phyloP scores from a whole-genome alignment of 2,329 filamentous ascomycete species.

The Nectriaceae sp. region DNA sequence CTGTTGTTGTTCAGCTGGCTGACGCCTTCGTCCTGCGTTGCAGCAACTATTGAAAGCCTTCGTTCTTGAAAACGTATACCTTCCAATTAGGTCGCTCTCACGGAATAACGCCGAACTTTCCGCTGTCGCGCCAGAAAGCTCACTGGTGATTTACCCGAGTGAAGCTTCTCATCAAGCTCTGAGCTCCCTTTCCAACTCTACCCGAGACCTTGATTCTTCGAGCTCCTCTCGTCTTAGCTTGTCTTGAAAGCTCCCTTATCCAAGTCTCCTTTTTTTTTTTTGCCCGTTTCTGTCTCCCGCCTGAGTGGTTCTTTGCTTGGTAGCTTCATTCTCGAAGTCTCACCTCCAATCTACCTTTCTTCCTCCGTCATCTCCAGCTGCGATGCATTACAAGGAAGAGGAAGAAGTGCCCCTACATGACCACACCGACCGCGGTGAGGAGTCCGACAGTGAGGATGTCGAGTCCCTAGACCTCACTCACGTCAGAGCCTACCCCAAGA shows the following conservation, averaged over 20 bases:
- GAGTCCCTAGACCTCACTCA: conserved; percentile 18
- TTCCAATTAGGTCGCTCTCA: background rate
- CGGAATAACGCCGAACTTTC: no score
- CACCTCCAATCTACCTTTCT: background rate
- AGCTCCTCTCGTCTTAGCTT: no score
- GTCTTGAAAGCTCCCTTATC: no score
- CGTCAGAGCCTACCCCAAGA: background rate
- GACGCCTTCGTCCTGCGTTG: conserved; percentile 4
- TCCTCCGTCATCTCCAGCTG: background rate
- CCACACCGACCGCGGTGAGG: conserved; percentile 10
- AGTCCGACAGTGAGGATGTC: conserved; percentile 19
- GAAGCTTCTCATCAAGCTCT: no score
- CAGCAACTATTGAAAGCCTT: conserved; percentile 18
- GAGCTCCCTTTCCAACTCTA: background rate
- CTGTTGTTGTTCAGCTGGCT: conserved; percentile 2
- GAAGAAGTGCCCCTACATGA: conserved; percentile 19
- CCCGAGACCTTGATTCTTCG: no score
- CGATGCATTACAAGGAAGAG: conserved; percentile 25
- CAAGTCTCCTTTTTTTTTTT: no score
- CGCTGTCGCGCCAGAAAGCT: no score
- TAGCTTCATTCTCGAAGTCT: no score
- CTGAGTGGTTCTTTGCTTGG: no score
- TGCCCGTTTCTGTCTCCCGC: no score
- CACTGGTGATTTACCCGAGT: no score
- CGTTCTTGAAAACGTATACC: background rate